Base-by-base conservation (phyloP, 1,284 basidiomycete species). In the Quambalaria eucalypti region DNA sequence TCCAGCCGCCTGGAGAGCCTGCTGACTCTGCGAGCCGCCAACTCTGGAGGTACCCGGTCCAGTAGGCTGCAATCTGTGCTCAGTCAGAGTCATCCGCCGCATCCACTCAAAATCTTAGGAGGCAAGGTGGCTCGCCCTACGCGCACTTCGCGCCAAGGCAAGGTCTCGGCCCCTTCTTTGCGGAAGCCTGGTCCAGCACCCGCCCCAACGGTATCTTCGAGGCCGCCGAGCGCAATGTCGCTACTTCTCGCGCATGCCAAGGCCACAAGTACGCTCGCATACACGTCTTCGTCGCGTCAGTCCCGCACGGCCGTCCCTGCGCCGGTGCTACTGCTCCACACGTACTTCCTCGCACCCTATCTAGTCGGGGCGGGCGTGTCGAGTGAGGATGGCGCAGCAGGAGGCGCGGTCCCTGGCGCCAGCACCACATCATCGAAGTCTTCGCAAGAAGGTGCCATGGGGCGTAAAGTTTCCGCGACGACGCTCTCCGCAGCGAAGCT, bases 321-420 rank as follows among this genome's bases (percentile, higher is more conserved):
- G 25, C 33, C 56, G n/a, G 47, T 58, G 23, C 48, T 69, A 1
- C 54, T 69, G 21, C 55, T 68, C 12, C 66, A 68, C 40, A 69
- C 68, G 14, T 69, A 69, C 55, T 69, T 69, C 42, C 57, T 69
- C 51, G 65, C 66, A 0, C 68, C 68, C 4, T 69, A 69, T 50
- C 31, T 62, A n/a, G n/a, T n/a, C n/a, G n/a, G n/a, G n/a, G 62
- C 60, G 21, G 57, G 14, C 46, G 59, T 9, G 55, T 62, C 51
- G 57, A 66, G 44, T 25, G 53, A 23, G 48, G 58, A 23, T 50
- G 54, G 7, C 56, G 57, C 26, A 25, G 19, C 28, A 39, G 25
- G 16, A 21, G 12, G 14, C 12, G 10, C 25, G n/a, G 42, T 21
- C 29, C n/a, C 21, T 5, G 25, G 9, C 5, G 51, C 29, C 25